These are phyloP conservation scores for Neoboletus subvelutipes DNA, from an alignment of 768 basidiomycete genomes.

Conservation along the genomic window DNA sequence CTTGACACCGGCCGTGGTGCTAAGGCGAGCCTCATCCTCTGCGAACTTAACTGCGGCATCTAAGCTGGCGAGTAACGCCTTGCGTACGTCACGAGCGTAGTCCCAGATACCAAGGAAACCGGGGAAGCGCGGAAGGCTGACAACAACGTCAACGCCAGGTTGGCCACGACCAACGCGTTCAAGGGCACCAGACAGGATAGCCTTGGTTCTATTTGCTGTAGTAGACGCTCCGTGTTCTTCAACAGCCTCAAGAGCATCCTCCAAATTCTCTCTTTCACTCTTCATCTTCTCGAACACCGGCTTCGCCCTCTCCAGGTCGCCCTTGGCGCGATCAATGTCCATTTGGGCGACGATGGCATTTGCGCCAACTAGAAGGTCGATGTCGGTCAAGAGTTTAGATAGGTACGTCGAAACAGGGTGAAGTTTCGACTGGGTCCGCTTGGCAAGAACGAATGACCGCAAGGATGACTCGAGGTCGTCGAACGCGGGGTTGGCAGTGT, in stretches of 20 bases:
- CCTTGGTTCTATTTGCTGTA: conserved; percentile 54
- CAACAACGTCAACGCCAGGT: conserved; percentile 52
- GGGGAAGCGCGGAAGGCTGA: conserved; percentile 76
- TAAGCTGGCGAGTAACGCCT: conserved; percentile 71
- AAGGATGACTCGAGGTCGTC: conserved; percentile 86
- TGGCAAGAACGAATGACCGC: conserved; percentile 92
- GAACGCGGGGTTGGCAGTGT: conserved; percentile 67
- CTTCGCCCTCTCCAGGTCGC: conserved; percentile 63
- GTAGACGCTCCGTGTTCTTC: conserved; percentile 73
- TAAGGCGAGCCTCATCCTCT: conserved; percentile 77
- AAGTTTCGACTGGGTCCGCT: conserved; percentile 95
- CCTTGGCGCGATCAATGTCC: conserved; percentile 70
- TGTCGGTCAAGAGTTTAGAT: conserved; percentile 82
- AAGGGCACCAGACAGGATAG: conserved; percentile 63
- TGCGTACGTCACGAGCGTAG: conserved; percentile 79
- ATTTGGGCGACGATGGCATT: conserved; percentile 84
- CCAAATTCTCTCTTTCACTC: conserved; percentile 66
- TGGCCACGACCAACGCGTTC: conserved; percentile 76
- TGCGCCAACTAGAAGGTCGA: conserved; percentile 81
- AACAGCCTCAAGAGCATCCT: conserved; percentile 71
- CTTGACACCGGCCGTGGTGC: conserved; percentile 64
- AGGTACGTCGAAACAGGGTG: conserved; percentile 92
- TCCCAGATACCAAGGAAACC: conserved; percentile 83
- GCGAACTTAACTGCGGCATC: conserved; percentile 77
- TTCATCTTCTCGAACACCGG: conserved; percentile 91